phyloP scores from a whole-genome alignment of 176 grass and related monocot species.

The maize (Zea mays) region DNA sequence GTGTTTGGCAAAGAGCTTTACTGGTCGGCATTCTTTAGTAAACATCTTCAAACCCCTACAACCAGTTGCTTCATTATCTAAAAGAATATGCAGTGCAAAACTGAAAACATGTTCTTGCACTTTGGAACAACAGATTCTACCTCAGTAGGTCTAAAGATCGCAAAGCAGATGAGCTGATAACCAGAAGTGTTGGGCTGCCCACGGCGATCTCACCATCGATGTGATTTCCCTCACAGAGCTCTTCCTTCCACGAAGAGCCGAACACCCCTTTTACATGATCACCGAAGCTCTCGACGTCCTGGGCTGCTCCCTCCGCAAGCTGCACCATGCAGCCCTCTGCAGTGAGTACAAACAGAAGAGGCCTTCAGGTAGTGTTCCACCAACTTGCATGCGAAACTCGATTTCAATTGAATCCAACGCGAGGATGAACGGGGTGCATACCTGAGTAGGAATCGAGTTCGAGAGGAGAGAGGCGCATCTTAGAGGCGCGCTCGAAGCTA shows the following conservation, averaged over 20 bases:
- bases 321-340: constrained; percentile 70
- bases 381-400: neutral
- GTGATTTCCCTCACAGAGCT: constrained; percentile 60
- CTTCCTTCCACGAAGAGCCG: constrained; percentile 56
- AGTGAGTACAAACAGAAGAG: constrained; percentile 16
- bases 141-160: constrained; percentile 84
- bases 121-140: constrained; percentile 30
- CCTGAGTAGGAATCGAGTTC: constrained; percentile 81
- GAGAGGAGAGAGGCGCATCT: constrained; percentile 81
- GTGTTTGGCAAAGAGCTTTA: constrained; percentile 95
- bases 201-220: constrained; percentile 37
- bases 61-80: constrained; percentile 2
- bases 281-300: constrained; percentile 66
- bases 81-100: neutral
- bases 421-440: constrained; percentile 23
- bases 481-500: constrained; percentile 66
- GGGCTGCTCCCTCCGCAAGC: constrained; percentile 59
- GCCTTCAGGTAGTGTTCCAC: neutral
- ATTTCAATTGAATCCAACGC: neutral
- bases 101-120: neutral
- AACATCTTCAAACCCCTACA: constrained; percentile 82
- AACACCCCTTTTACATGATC: constrained; percentile 72
- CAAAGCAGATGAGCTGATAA: constrained; percentile 73
- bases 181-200: constrained; percentile 68
- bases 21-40: constrained; percentile 69